phyloP scores from a whole-genome alignment of 148 eudicot genomes.

The Fagopyrum esculentum region DNA sequence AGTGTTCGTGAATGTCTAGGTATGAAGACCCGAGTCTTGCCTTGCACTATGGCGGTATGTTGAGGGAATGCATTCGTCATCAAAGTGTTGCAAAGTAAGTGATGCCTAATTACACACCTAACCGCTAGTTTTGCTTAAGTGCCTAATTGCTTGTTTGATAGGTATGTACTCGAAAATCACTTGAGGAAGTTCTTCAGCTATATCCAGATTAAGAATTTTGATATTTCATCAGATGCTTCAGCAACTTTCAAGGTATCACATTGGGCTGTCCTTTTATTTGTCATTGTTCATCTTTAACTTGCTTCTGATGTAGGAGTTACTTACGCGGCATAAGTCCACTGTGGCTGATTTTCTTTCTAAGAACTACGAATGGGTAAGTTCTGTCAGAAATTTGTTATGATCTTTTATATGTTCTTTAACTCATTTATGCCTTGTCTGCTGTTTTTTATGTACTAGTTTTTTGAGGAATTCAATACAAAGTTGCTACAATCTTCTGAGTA shows the following conservation, averaged over 20 bases:
- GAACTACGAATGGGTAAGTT: constrained; percentile 37
- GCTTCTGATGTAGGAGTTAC: constrained; percentile 29
- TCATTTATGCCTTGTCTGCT: neutral
- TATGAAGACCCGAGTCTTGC: constrained; percentile 18
- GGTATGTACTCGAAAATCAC: constrained; percentile 55
- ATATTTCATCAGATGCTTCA: constrained; percentile 64
- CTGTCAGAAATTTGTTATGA: neutral
- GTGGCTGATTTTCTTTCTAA: constrained; percentile 37
- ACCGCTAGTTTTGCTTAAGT: neutral
- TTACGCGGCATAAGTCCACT: constrained; percentile 47
- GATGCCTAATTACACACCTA: neutral
- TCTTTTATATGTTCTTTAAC: neutral
- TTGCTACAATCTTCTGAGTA: constrained; percentile 58
- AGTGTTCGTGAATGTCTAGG: neutral
- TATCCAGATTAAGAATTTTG: constrained; percentile 56
- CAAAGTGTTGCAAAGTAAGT: constrained; percentile 19
- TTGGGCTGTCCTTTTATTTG: neutral
- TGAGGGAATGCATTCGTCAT: constrained; percentile 24
- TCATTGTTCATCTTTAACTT: neutral
- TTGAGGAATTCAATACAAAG: constrained; percentile 40
- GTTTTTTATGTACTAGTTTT: constrained; percentile 35
- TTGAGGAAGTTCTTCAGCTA: constrained; percentile 49
- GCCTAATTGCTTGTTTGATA: constrained; percentile 14
- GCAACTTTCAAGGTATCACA: constrained; percentile 52
- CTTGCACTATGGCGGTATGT: constrained; percentile 21